phyloP scores from a whole-genome alignment of 495 filamentous ascomycete genomes.

The Aspergillus sclerotiicarbonarius region DNA sequence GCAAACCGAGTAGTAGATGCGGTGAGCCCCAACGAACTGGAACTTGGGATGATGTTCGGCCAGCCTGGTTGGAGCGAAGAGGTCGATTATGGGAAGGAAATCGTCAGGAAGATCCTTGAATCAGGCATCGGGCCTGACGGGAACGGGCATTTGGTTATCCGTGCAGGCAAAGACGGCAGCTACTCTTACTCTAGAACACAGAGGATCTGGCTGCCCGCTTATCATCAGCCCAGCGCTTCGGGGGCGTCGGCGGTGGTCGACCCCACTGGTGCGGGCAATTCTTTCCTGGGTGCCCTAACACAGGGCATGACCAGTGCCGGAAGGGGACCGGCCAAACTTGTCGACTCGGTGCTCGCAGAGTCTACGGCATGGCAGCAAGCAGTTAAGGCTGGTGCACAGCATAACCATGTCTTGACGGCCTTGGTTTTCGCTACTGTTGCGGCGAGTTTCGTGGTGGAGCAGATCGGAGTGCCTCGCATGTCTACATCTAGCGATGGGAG shows the following conservation, averaged over 20 bases:
- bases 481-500: slow-evolving; percentile 46
- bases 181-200: slow-evolving; percentile 42
- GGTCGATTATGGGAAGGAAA: slow-evolving; percentile 45
- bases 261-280: slow-evolving; percentile 94
- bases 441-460: slow-evolving; percentile 92
- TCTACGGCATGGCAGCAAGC: slow-evolving; percentile 34
- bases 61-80: slow-evolving; percentile 50
- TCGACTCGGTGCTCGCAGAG: slow-evolving; percentile 32
- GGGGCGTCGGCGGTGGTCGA: slow-evolving; percentile 64
- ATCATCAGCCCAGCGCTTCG: slow-evolving; percentile 43
- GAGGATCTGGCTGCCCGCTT: slow-evolving; percentile 54
- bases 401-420: slow-evolving; percentile 60
- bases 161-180: slow-evolving; percentile 59
- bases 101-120: slow-evolving; percentile 58
- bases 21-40: slow-evolving; percentile 83
- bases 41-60: slow-evolving; percentile 78
- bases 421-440: slow-evolving; percentile 78
- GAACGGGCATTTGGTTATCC: slow-evolving; percentile 50
- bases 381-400: slow-evolving; percentile 23
- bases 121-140: slow-evolving; percentile 47
- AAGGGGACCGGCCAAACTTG: slow-evolving; percentile 32
- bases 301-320: slow-evolving; percentile 66
- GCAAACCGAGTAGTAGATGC: slow-evolving; percentile 74
- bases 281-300: slow-evolving; percentile 81
- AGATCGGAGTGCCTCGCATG: slow-evolving; percentile 76